Evolutionary conservation across 2,329 filamentous ascomycete species (phyloP), one percentile per base, ranked within the genome.

Genomic region (Nothopassalora personata): DNA sequence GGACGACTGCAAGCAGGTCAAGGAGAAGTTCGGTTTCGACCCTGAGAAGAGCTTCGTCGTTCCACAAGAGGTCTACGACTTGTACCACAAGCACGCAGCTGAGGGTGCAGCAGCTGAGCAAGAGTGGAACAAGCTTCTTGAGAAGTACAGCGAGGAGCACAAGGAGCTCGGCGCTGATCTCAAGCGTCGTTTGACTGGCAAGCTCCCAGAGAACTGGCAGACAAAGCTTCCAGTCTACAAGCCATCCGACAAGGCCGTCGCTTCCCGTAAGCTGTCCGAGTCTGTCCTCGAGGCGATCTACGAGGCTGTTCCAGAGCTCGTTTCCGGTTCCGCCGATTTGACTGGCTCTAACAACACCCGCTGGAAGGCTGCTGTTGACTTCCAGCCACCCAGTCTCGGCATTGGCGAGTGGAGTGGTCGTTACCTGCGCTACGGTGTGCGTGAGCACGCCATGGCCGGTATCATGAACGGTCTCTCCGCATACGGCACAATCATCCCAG

Each of bases 301-400:
- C 81, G 78, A 83, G 54, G 85, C 81, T 66, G 74, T 99, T 57
- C 94, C 94, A 67, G 94, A 97, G 79, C 87, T 99, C 60, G 78
- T 99, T 62, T 96, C 93, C 75, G 94, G 94, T 71, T 99, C 94
- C 66, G 94, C 94, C 70, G 94, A 99, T 83, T 79, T 99, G 83
- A 99, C 94, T 75, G 91, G 91, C 74, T 97, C 94, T 75, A 99
- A 99, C 86, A 88, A 97, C 82, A 99, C 94, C 69, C 87, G 92
- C 76, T 97, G 92, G 91, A 99, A 97, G 89, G 84, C 86, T 57
- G 93, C 94, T 58, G 86, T 93, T 67, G 94, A 99, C 83, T 97
- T 99, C 87, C 94, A 99, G 83, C 90, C 92, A 65, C 90, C 91
- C 60, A 82, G 84, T 71, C 87, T 85, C 65, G 88, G 89, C 65